Conservation (phyloP, 352 stramenopile species). For the Globisporangium nodosum region DNA sequence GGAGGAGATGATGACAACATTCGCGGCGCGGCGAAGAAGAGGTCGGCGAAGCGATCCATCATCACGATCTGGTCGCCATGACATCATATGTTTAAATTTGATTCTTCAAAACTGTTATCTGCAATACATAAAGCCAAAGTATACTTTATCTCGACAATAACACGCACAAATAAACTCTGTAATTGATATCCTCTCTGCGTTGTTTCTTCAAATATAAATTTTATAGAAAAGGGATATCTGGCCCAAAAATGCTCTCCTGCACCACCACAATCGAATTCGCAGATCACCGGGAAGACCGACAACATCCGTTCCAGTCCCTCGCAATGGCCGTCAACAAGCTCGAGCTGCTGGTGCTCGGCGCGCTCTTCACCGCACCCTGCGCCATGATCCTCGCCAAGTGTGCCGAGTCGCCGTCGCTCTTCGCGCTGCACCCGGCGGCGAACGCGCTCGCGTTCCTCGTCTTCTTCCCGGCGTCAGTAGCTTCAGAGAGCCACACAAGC, state of each 20-base stretch:
- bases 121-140: too few species aligned
- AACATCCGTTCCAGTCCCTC: background rate
- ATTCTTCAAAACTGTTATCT: too few species aligned
- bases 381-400: conserved; percentile 40
- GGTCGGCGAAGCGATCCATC: background rate
- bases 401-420: conserved; percentile 30
- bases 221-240: background rate
- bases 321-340: conserved; percentile 44
- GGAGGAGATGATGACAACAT: background rate
- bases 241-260: background rate
- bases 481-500: too few species aligned
- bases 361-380: conserved; percentile 41
- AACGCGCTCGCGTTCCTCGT: conserved; percentile 60
- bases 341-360: conserved; percentile 47
- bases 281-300: conserved; percentile 1
- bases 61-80: background rate
- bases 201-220: background rate
- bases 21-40: background rate
- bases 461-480: conserved; percentile 42
- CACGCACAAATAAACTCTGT: too few species aligned
- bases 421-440: conserved; percentile 52
- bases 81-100: background rate
- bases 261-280: conserved; percentile 13
- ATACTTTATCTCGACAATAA: too few species aligned
- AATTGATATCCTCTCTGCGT: background rate